Percentiles rank a stretch among this genome's conserved stretches.
Conservation (phyloP, 148 eudicot species). For the Rhododendron henanense region DNA sequence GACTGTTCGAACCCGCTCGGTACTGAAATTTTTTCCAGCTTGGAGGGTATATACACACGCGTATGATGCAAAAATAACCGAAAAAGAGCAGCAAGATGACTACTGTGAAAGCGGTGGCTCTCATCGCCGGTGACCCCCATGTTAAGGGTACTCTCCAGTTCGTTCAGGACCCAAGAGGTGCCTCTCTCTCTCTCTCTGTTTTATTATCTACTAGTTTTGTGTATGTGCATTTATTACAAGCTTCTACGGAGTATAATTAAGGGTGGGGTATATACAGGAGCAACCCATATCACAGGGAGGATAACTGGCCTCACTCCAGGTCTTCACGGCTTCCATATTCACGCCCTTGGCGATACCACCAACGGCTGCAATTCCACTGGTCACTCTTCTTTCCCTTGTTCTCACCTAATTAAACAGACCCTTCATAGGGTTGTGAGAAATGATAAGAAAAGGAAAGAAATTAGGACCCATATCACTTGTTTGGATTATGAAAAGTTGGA, state of each 20-base stretch:
- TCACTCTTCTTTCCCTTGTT: slow-evolving; percentile 9
- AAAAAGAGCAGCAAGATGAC: slow-evolving; percentile 19
- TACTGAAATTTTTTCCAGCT: too few species aligned
- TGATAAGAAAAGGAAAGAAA: neutral
- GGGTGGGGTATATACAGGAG: slow-evolving; percentile 30
- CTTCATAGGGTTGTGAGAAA: neutral
- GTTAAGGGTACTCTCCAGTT: slow-evolving; percentile 65
- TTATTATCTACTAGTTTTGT: neutral
- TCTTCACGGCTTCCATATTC: slow-evolving; percentile 85
- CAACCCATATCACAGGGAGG: slow-evolving; percentile 58
- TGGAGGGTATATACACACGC: too few species aligned
- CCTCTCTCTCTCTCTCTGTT: slow-evolving; percentile 13
- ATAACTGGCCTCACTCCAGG: slow-evolving; percentile 74
- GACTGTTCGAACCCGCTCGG: rapidly evolving
- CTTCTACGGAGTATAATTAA: neutral
- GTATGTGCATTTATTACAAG: neutral
- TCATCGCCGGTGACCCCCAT: slow-evolving; percentile 53
- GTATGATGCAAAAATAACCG: neutral
- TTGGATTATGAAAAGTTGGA: neutral
- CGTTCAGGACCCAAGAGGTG: slow-evolving; percentile 52
- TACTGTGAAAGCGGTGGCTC: slow-evolving; percentile 73
- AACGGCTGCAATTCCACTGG: slow-evolving; percentile 95
- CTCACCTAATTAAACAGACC: neutral
- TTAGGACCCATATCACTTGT: neutral
- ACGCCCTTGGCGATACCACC: slow-evolving; percentile 90